Conservation (phyloP, 1,139 yeast species). For the Lodderomyces jiufengensis region DNA sequence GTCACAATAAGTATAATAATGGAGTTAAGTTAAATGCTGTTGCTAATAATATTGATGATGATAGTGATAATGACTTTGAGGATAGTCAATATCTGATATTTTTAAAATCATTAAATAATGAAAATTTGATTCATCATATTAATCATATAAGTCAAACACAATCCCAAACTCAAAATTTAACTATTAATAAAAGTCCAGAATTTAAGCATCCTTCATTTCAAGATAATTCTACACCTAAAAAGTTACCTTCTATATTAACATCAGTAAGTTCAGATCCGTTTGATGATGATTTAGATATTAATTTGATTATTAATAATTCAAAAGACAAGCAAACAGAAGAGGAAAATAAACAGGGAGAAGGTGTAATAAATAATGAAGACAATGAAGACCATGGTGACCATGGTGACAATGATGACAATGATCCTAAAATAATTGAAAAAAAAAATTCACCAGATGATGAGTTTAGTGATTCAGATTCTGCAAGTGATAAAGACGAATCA, state of each 20-base stretch:
- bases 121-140: slow-evolving; percentile 30
- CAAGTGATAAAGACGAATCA: slow-evolving; percentile 14
- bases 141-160: slow-evolving; percentile 23
- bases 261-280: slow-evolving; percentile 38
- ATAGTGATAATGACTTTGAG: background rate
- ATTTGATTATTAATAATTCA: background rate
- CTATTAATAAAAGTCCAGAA: background rate
- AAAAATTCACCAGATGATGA: background rate
- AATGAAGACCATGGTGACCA: slow-evolving; percentile 3
- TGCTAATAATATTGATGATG: background rate
- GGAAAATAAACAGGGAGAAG: background rate
- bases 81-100: slow-evolving; percentile 20
- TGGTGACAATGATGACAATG: slow-evolving; percentile 1
- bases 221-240: slow-evolving; percentile 14
- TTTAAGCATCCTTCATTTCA: slow-evolving; percentile 9
- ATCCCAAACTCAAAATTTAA: background rate
- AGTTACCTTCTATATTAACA: slow-evolving; percentile 14
- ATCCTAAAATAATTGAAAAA: background rate
- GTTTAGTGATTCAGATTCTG: background rate
- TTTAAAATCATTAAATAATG: slow-evolving; percentile 32
- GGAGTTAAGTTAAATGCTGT: too few species aligned
- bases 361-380: background rate
- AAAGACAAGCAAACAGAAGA: background rate
- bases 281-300: slow-evolving; percentile 37
- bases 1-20: too few species aligned